Evolutionary conservation across 495 filamentous ascomycete genomes (phyloP).

Genomic region (Emericellopsis terricola): DNA sequence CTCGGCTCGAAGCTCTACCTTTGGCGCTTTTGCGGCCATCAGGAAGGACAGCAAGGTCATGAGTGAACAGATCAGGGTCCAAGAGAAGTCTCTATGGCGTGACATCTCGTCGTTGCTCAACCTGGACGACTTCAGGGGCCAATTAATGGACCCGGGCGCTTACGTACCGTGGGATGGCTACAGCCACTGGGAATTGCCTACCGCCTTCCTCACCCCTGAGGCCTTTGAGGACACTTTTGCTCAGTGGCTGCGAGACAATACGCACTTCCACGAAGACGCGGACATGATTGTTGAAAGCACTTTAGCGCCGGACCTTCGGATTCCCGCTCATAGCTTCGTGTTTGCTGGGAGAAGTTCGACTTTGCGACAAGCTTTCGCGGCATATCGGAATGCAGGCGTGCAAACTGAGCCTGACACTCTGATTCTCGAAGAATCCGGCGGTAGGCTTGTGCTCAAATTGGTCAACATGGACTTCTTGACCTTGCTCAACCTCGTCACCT

Average conservation of each 20-base stretch:
- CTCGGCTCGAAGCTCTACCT: constrained; percentile 69
- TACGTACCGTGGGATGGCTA: too few relatives aligned
- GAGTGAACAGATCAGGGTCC: constrained; percentile 49
- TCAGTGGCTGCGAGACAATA: constrained; percentile 19
- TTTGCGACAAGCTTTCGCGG: constrained; percentile 41
- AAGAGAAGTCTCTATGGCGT: constrained; percentile 47
- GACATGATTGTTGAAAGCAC: constrained; percentile 34
- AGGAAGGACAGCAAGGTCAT: constrained; percentile 75
- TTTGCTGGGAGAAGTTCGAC: constrained; percentile 53
- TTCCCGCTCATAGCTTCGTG: constrained; percentile 76
- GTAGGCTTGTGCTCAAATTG: constrained; percentile 36
- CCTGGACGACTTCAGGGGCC: constrained; percentile 24
- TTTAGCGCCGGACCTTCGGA: constrained; percentile 38
- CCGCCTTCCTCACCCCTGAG: constrained; percentile 27
- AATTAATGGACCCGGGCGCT: neutral
- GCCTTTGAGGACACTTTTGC: constrained; percentile 39
- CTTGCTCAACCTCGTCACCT: constrained; percentile 60
- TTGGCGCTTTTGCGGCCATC: constrained; percentile 75
- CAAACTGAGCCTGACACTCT: constrained; percentile 33
- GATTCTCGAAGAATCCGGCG: constrained; percentile 33
- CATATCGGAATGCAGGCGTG: constrained; percentile 22
- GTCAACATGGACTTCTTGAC: constrained; percentile 54
- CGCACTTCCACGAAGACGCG: constrained; percentile 16
- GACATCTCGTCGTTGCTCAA: constrained; percentile 54
- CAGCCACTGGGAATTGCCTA: constrained; percentile 13